Base-by-base conservation (phyloP, 2,329 filamentous ascomycete species). In the Aspergillus tubingensis region DNA sequence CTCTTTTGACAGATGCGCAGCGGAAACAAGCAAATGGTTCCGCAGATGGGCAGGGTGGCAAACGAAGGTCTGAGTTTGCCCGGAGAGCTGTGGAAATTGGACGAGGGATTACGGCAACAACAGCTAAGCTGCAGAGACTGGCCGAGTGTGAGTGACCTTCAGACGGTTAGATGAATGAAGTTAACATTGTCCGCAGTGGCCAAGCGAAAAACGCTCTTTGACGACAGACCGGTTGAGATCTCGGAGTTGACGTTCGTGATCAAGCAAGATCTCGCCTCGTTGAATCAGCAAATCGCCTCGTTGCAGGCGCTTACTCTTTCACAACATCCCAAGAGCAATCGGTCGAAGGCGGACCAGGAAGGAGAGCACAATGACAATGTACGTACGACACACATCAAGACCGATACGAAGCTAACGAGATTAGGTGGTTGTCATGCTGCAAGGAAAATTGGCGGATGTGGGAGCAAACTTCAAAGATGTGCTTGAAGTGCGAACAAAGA, bases 341-440 rank as follows among this genome's bases (percentile, higher is more conserved):
- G 79, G 43, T 75, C 76, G 53, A 78, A 76, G 66, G 76, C 76
- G 17, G 85, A 87, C 63, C 93, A 97, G 73, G 92, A 96, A 77
- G 92, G 92, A 68, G 93, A 98, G 74, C 96, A 99, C 80, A 96
- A 96, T 82, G 96, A 96, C 79, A 97, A 98, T 73, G 95, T 81
- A 69, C 32, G 78, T 74, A 6, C 61, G 27, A 58, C 1, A 11
- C 11, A 21, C 13, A n/a, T n/a, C 3, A 21, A 8, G 15, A 38
- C 30, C n/a, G 23, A 27, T 25, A n/a, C 7, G 27, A 54, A 13
- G 47, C 67, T 73, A 64, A 74, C 4, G 52, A 27, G 19, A 19
- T 19, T 17, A 80, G 79, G 79, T 98, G 32, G 91, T 97, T 3
- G 88, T 96, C 63, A 84, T 98, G 73, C 81, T 98, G 17, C 92